phyloP scores from a whole-genome alignment of 331 rosid genomes.

The Dryas integrifolia region DNA sequence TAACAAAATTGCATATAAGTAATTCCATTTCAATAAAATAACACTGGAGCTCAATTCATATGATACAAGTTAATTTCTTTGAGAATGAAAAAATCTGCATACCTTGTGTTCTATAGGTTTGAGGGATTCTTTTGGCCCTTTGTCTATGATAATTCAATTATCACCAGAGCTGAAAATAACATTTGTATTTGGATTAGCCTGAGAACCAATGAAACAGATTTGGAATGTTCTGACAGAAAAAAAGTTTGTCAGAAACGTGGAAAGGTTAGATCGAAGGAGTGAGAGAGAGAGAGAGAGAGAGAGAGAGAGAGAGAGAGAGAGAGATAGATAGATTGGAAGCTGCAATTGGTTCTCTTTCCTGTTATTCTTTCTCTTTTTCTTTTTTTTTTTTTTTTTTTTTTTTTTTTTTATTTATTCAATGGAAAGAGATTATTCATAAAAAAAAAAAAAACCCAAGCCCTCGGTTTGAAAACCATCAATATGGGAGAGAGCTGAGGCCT shows the following conservation, averaged over 20 bases:
- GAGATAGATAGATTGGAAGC: constrained; percentile 17
- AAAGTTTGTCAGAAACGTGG: constrained; percentile 38
- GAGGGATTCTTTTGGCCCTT: constrained; percentile 14
- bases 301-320: constrained; percentile 26
- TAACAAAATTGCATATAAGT: not conserved
- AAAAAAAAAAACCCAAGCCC: too few species aligned
- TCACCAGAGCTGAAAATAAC: constrained; percentile 5
- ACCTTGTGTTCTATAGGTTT: constrained; percentile 36
- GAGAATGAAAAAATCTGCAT: not conserved
- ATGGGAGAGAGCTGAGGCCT: constrained; percentile 36
- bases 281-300: constrained; percentile 6
- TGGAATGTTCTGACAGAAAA: constrained; percentile 41
- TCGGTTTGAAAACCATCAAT: constrained; percentile 39
- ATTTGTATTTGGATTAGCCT: constrained; percentile 18
- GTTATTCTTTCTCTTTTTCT: constrained; percentile 13
- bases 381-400: constrained; percentile 5
- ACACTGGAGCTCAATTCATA: not conserved
- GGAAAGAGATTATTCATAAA: too few species aligned
- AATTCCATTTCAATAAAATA: not conserved
- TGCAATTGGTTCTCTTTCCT: constrained; percentile 31
- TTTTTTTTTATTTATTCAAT: too few species aligned
- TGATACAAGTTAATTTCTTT: constrained; percentile 1
- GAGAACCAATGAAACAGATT: constrained; percentile 28
- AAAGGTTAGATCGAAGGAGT: constrained; percentile 41
- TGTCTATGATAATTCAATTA: constrained; percentile 17